Evolutionary conservation across 495 filamentous ascomycete species (phyloP).

Genomic region (Pyrenopolyporus hunteri): DNA sequence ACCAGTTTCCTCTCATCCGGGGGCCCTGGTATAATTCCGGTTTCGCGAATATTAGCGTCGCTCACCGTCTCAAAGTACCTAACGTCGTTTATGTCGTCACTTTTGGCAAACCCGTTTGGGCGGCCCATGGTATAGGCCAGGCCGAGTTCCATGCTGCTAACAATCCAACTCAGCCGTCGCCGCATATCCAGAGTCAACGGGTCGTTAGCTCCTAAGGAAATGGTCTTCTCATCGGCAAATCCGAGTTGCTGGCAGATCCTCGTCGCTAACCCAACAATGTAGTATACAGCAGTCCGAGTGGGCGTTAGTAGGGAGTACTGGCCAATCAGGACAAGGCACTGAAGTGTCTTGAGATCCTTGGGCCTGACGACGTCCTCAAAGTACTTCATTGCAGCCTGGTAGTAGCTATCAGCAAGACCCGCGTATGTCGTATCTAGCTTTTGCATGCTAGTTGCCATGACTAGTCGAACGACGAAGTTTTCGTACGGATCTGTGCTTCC

Average conservation of each 20-base stretch:
- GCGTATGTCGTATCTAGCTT: conserved; percentile 80
- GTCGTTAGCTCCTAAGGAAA: conserved; percentile 60
- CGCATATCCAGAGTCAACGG: conserved; percentile 84
- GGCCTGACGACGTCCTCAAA: conserved; percentile 77
- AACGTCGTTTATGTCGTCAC: conserved; percentile 79
- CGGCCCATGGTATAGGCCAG: conserved; percentile 85
- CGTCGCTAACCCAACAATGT: conserved; percentile 84
- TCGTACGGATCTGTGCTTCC: conserved; percentile 77
- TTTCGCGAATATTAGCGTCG: conserved; percentile 78
- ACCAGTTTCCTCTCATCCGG: conserved; percentile 79
- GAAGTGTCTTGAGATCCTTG: conserved; percentile 86
- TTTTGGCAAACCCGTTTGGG: conserved; percentile 79
- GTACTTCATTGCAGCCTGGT: conserved; percentile 80
- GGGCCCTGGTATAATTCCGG: conserved; percentile 73
- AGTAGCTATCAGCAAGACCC: conserved; percentile 88
- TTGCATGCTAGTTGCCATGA: conserved; percentile 90
- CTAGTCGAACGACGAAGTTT: conserved; percentile 85
- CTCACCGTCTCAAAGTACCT: conserved; percentile 77
- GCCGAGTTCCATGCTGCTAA: conserved; percentile 83
- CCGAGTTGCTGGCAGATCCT: conserved; percentile 86
- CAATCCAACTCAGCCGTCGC: conserved; percentile 83
- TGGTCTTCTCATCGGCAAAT: conserved; percentile 82
- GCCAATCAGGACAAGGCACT: conserved; percentile 84
- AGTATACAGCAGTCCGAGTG: conserved; percentile 86
- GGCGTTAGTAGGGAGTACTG: conserved; percentile 93